Percentiles rank a stretch among this genome's conserved stretches.
These are phyloP conservation scores for Fusarium continuum DNA, from an alignment of 2,329 filamentous ascomycete genomes.

Conservation along the genomic window DNA sequence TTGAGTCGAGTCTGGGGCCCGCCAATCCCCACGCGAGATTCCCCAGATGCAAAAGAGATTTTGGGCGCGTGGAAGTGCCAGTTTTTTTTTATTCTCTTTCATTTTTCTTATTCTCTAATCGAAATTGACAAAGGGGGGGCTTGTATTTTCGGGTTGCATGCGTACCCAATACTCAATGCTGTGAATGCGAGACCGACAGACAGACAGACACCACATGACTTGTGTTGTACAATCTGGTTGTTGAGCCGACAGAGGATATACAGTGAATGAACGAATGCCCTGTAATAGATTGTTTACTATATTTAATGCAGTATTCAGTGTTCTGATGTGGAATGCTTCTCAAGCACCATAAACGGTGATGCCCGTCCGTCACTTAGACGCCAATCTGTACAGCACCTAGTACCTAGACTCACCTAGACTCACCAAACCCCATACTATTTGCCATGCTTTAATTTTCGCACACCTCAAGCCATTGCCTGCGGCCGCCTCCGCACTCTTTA, in stretches of 20 bases:
- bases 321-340: neutral
- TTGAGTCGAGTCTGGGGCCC: constrained; percentile 21
- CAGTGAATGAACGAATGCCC: neutral
- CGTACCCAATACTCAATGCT: neutral
- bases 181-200: too few species aligned
- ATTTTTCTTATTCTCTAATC: constrained; percentile 3
- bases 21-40: constrained; percentile 42
- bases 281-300: too few species aligned
- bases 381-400: too few species aligned
- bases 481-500: constrained; percentile 24
- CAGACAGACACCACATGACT: constrained; percentile 19
- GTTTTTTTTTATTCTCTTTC: constrained; percentile 9
- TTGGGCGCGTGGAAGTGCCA: constrained; percentile 30
- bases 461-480: neutral
- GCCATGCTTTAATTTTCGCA: constrained; percentile 15
- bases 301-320: neutral
- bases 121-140: neutral
- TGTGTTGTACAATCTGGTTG: constrained; percentile 3
- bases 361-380: neutral
- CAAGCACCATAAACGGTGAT: too few species aligned
- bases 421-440: constrained; percentile 1
- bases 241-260: neutral
- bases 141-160: neutral
- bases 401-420: too few species aligned
- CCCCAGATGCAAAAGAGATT: constrained; percentile 45